Base-by-base conservation (phyloP, 257 asterid species). In the Agastache rugosa region DNA sequence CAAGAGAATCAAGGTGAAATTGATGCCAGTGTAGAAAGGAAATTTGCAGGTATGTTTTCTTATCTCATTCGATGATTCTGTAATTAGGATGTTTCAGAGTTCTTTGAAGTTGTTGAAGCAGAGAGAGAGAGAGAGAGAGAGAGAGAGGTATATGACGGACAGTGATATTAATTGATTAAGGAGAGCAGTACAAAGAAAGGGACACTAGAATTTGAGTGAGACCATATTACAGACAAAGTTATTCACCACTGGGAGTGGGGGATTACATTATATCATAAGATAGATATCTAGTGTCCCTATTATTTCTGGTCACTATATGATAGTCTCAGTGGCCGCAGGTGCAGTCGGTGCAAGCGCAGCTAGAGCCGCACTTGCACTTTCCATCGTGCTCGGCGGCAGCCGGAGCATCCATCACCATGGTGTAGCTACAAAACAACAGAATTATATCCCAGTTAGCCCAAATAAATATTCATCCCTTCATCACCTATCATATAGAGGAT, bases 341-440 rank as follows among this genome's bases (percentile, higher is more conserved):
- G 91, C 96, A 87, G 85, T 73, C 45, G 20, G 58, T 71, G 78
- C 96, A 91, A 25, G 85, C 8, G 80, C 97, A 87, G 85, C 82
- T 84, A 11, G 85, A 3, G 4, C 97, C 89, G 67, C 96, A 89
- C 90, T 86, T 88, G 93, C 96, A 86, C 41, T 82, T 76, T 17
- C 92, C 89, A 37, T 75, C 85, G 5, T 83, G 51, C 86, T 87
- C 97, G 1, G 75, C 85, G 0, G 74, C 73, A 0, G 66, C 87
- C 22, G 79, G 76, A 45, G 37, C 82, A 8, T 77, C 91, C 85
- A 78, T 69, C 42, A 69, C 66, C 7, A 76, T 3, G 20, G 50
- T 53, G 83, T 61, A 81, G 86, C 90, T 83, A 78, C 87, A 77
- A 78, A 45, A 80, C 9, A 63, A 71, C 15, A 50, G 0, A 51